These are phyloP conservation scores for Urostyla sp. DNA, from an alignment of 73 alveolate species.

Conservation along the genomic window DNA sequence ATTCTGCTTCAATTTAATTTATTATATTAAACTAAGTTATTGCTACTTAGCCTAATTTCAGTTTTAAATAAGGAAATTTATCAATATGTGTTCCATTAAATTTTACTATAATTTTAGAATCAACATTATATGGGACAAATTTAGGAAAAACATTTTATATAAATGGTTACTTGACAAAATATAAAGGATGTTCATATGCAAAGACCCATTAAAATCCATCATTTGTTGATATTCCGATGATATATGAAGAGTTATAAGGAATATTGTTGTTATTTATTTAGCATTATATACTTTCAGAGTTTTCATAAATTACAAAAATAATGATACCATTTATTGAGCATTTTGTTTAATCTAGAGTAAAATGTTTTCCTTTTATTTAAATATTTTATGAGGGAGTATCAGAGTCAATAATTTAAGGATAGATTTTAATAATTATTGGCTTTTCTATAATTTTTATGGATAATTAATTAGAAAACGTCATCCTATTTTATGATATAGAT, in stretches of 20 bases:
- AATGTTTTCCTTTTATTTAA: neutral
- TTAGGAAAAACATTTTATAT: neutral
- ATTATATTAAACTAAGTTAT: neutral
- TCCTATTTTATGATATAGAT: neutral
- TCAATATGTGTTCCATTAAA: conserved; percentile 16
- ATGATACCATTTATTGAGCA: neutral
- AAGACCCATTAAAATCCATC: conserved; percentile 20
- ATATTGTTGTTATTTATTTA: neutral
- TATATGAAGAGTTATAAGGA: neutral
- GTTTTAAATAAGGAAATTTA: neutral
- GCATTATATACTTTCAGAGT: conserved; percentile 13
- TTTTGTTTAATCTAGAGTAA: neutral
- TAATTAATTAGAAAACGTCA: neutral
- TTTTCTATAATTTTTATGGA: neutral
- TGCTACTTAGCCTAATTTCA: neutral
- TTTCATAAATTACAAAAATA: neutral
- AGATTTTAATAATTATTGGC: neutral
- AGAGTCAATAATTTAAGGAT: neutral
- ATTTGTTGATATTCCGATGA: conserved; percentile 1
- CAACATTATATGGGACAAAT: neutral
- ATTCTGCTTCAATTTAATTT: neutral
- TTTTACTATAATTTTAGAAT: neutral
- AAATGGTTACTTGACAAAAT: conserved; percentile 9
- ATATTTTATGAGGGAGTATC: neutral
- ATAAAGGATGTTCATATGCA: conserved; percentile 13